Evolutionary conservation across 1,284 basidiomycete genomes (phyloP).

Genomic region (Coniophora puteana): DNA sequence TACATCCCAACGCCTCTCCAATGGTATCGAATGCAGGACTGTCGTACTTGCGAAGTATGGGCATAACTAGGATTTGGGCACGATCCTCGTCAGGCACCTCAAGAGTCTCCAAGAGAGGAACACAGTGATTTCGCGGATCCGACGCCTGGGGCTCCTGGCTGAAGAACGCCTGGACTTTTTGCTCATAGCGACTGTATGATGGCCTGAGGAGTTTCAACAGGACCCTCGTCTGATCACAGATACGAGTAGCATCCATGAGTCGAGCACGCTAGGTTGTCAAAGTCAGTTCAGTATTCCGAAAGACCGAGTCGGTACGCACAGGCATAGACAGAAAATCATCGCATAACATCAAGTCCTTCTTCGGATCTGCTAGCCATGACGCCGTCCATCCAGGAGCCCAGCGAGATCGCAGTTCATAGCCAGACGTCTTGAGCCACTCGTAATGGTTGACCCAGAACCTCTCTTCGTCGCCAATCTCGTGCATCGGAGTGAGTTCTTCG

Average conservation of each 20-base stretch:
- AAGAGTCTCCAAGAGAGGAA: constrained; percentile 30
- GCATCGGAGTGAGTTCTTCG: too few relatives aligned
- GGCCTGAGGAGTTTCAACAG: constrained; percentile 22
- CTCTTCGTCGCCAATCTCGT: neutral
- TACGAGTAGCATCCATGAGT: constrained; percentile 29
- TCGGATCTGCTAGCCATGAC: constrained; percentile 25
- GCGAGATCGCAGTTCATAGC: constrained; percentile 34
- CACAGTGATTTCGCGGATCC: constrained; percentile 28
- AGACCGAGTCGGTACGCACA: neutral
- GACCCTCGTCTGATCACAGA: constrained; percentile 24
- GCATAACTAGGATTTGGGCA: constrained; percentile 26
- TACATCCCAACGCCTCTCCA: constrained; percentile 31
- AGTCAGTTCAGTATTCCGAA: too few relatives aligned
- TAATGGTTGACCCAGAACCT: constrained; percentile 27
- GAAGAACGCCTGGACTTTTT: constrained; percentile 21
- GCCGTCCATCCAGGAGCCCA: constrained; percentile 33
- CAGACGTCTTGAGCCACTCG: constrained; percentile 23
- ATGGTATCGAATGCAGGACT: constrained; percentile 28
- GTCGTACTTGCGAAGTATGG: constrained; percentile 22
- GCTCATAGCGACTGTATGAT: constrained; percentile 19
- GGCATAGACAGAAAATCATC: constrained; percentile 18
- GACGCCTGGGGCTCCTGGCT: constrained; percentile 12
- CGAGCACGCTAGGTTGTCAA: constrained; percentile 11
- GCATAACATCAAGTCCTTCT: constrained; percentile 7
- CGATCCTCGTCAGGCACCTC: constrained; percentile 11